A percentile compares a stretch with the other conserved stretches of the same genome.
These are phyloP conservation scores for Ulota crispa DNA, from an alignment of 225 moss, liverwort and hornwort species.

Conservation along the genomic window DNA sequence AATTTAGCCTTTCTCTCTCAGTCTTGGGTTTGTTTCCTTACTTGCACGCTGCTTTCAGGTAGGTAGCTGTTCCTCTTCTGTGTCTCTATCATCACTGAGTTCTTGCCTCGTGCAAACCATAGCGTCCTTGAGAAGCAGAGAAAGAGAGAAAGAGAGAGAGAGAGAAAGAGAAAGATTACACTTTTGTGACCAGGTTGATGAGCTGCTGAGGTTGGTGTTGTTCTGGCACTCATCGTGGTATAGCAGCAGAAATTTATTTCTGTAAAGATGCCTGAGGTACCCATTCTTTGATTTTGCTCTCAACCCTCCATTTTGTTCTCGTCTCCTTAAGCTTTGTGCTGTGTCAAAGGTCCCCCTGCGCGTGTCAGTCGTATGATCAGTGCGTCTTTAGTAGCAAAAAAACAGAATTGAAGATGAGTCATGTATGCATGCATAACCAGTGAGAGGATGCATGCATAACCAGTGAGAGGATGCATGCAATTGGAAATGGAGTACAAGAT, in stretches of 20 bases:
- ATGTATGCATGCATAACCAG: not conserved
- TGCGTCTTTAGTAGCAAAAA: constrained; percentile 9
- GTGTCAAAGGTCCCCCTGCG: not conserved
- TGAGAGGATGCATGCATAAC: not conserved
- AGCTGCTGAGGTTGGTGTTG: constrained; percentile 27
- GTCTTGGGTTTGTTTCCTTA: constrained; percentile 24
- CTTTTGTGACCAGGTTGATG: constrained; percentile 21
- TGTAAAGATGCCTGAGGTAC: constrained; percentile 61
- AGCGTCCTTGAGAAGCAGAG: constrained; percentile 17
- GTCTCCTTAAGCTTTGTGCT: not conserved
- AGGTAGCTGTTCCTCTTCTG: constrained; percentile 6
- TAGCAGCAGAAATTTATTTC: constrained; percentile 23
- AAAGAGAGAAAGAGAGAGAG: not conserved
- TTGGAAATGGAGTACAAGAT: not conserved
- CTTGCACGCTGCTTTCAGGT: constrained; percentile 18
- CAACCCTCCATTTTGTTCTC: not conserved
- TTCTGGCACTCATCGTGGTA: constrained; percentile 21
- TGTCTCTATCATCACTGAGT: constrained; percentile 20
- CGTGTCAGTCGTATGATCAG: constrained; percentile 10
- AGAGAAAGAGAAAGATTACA: not conserved
- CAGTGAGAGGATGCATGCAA: constrained; percentile 5
- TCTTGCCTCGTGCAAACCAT: constrained; percentile 6
- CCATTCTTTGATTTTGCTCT: not conserved
- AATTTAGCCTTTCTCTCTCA: constrained; percentile 21
- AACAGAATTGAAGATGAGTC: not conserved